Conservation (phyloP, 2,329 filamentous ascomycete genomes). For the Diaporthe batatas region DNA sequence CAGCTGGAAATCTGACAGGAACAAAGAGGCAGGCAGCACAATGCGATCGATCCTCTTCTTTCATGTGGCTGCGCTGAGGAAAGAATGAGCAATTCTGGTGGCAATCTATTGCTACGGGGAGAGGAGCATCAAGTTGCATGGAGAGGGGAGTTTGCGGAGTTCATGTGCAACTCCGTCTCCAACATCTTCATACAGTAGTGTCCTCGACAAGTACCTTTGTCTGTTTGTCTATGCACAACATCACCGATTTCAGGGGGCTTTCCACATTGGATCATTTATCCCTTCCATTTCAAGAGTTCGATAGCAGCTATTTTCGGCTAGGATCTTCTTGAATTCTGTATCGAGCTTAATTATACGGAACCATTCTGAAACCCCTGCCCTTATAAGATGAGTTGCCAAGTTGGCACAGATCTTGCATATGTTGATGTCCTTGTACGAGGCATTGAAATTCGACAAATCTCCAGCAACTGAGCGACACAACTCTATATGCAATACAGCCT, state of each 20-base stretch:
- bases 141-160: not conserved
- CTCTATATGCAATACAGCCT: no score
- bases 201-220: not conserved
- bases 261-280: not conserved
- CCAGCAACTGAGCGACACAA: no score
- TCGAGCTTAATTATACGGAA: no score
- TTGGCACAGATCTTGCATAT: not conserved
- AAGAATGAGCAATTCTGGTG: not conserved
- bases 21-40: slow-evolving; percentile 8
- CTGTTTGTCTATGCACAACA: not conserved
- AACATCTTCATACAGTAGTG: not conserved
- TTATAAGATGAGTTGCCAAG: not conserved
- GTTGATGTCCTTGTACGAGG: not conserved
- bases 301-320: not conserved
- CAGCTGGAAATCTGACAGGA: not conserved
- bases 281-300: not conserved
- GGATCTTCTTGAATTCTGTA: not conserved
- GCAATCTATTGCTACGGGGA: not conserved
- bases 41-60: not conserved
- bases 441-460: not conserved
- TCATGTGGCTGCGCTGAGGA: not conserved
- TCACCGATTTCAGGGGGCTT: not conserved
- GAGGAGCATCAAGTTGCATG: not conserved
- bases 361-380: not conserved
- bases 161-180: not conserved